phyloP scores from a whole-genome alignment of 2,329 filamentous ascomycete species.

The Fusarium sp. region DNA sequence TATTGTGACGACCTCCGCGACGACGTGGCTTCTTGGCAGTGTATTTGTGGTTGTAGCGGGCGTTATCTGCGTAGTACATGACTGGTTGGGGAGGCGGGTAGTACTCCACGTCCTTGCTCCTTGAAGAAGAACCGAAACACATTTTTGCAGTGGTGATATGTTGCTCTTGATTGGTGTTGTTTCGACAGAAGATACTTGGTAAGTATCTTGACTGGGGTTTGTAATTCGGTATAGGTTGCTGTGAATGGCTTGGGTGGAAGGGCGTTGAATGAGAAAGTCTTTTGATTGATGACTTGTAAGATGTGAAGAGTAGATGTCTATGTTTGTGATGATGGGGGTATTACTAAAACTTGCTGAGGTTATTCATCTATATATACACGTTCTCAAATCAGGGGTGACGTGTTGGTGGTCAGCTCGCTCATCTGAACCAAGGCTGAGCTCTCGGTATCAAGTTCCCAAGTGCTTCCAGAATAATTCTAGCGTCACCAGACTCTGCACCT shows the following conservation, averaged over 20 bases:
- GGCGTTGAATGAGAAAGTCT: too few relatives aligned
- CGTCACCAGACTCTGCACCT: background rate
- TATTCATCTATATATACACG: background rate
- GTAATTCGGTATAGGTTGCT: too few relatives aligned
- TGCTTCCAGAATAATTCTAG: background rate
- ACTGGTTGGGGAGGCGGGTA: background rate
- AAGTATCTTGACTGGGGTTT: too few relatives aligned
- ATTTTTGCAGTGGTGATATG: background rate
- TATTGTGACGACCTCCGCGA: background rate
- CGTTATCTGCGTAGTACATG: background rate
- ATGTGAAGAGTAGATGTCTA: too few relatives aligned
- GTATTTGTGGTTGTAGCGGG: background rate
- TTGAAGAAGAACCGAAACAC: background rate
- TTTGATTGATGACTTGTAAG: too few relatives aligned
- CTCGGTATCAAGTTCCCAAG: conserved; percentile 12
- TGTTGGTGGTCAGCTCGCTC: background rate
- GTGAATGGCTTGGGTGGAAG: too few relatives aligned
- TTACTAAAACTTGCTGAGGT: background rate
- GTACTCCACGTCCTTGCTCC: background rate
- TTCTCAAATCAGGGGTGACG: background rate
- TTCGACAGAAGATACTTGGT: background rate
- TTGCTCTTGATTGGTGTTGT: background rate
- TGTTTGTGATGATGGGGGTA: too few relatives aligned
- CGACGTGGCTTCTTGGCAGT: background rate
- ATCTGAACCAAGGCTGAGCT: conserved; percentile 6